Percentiles rank a stretch among this genome's conserved stretches.
Conservation (phyloP, 305 asterid genomes). For the Nicotiana rustica region DNA sequence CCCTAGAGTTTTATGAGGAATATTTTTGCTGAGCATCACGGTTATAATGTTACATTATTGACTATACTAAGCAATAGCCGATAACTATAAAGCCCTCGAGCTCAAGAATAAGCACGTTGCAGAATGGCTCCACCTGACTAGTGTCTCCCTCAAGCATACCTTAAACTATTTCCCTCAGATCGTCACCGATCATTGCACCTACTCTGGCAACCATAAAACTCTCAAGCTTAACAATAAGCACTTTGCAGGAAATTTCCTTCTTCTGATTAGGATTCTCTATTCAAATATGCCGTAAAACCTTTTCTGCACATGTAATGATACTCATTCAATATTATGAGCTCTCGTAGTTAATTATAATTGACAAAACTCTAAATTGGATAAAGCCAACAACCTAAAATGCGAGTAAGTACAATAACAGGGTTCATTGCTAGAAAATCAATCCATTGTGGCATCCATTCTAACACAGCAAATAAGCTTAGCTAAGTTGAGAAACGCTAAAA, state of each 20-base stretch:
- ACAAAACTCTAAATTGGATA: background rate
- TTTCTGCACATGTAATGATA: background rate
- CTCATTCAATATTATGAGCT: conserved; percentile 7
- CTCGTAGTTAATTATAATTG: background rate
- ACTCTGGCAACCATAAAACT: background rate
- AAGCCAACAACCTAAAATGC: conserved; percentile 1
- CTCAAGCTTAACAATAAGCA: background rate
- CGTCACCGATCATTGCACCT: background rate
- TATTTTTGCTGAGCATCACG: background rate
- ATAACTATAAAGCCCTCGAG: background rate
- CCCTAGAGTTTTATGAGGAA: background rate
- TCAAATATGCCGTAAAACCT: background rate
- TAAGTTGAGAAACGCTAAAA: background rate
- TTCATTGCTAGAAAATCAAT: background rate
- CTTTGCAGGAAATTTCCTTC: background rate
- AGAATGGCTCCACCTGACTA: background rate
- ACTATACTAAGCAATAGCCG: background rate
- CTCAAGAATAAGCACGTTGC: background rate
- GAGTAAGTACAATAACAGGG: background rate
- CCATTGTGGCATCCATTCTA: background rate
- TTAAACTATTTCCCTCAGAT: background rate
- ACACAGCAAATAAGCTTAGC: background rate
- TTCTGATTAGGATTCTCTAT: conserved; percentile 15
- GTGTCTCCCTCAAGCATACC: background rate
- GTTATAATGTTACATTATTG: background rate